Base-by-base conservation (phyloP, 257 asterid genomes). In the Przewalskia tangutica region DNA sequence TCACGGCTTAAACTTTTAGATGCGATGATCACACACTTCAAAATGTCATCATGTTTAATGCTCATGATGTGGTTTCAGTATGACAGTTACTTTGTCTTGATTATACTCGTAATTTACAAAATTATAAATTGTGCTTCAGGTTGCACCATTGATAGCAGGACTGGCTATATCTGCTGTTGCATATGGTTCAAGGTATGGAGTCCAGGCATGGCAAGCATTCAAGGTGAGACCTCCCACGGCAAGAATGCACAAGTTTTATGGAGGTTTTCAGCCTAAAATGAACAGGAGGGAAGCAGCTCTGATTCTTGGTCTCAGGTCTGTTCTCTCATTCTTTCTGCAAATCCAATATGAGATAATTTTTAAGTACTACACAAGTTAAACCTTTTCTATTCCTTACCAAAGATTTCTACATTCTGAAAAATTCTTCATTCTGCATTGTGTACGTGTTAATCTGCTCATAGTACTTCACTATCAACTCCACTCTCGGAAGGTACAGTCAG, bases 191-290 rank as follows among this genome's bases (percentile, higher is more conserved):
- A 91, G 84, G 75, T 93, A 87, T 86, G 88, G 97, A 84, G 86
- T 95, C 85, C 90, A 91, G 88, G 98, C 98, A 18, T 93, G 95
- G 95, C 93, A 93, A 84, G 91, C 97, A 44, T 89, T 90, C 85
- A 95, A 93, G 86, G 94, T 97, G 50, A 91, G 98, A 77, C 98
- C 98, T 11, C 97, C 92, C 9, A 89, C 95, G 77, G 91, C 86
- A 40, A 89, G 94, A 86, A 64, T 92, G 90, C 97, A 94, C 70
- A 95, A 92, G 83, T 95, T 92, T 79, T 93, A 93, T 14, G 97
- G 98, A 63, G 98, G 98, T 84, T 95, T 93, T 85, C 97, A 93
- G 89, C 97, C 89, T 17, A 89, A 82, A 85, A 95, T 95, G 97
- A 95, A 92, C 13, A 88, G 92, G 67, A 91, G 95, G 84, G 98